Conservation (phyloP, 106 monocot species). For the Hemerocallis citrina region DNA sequence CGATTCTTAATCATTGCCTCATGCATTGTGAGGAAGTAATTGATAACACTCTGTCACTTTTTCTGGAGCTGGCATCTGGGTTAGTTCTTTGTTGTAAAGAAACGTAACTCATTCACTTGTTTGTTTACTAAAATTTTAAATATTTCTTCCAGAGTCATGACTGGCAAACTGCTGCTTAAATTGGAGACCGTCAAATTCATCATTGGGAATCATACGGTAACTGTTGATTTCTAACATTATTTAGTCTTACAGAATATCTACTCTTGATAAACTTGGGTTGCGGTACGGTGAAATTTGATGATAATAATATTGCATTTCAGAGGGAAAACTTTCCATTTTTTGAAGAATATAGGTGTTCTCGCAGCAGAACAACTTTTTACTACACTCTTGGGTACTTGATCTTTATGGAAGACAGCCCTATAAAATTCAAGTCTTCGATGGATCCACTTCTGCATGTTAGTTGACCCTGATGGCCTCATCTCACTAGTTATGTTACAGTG, state of each 20-base stretch:
- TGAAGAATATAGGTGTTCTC: conserved; percentile 83
- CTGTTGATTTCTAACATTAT: background rate
- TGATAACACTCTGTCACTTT: conserved; percentile 80
- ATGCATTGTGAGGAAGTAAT: conserved; percentile 91
- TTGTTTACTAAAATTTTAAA: conserved; percentile 14
- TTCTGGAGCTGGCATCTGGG: conserved; percentile 95
- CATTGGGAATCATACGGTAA: conserved; percentile 84
- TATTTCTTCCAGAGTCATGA: conserved; percentile 81
- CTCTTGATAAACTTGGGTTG: background rate
- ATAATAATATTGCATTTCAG: conserved; percentile 27
- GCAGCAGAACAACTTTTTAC: conserved; percentile 89
- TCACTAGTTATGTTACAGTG: background rate
- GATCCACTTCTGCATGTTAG: conserved; percentile 81
- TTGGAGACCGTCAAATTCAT: conserved; percentile 90
- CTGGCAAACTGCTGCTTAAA: conserved; percentile 97
- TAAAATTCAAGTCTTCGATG: conserved; percentile 96
- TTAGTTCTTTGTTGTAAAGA: conserved; percentile 16
- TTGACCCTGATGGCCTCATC: background rate
- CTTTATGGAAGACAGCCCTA: conserved; percentile 95
- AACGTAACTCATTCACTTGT: background rate
- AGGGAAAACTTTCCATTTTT: conserved; percentile 92
- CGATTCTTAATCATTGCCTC: conserved; percentile 3
- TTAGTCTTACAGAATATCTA: background rate
- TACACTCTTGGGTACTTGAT: conserved; percentile 87
- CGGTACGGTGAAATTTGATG: background rate